A percentile compares a stretch with the other conserved stretches of the same genome.
phyloP scores from a whole-genome alignment of 352 stramenopile genomes.

The Globisporangium cylindrosporum region DNA sequence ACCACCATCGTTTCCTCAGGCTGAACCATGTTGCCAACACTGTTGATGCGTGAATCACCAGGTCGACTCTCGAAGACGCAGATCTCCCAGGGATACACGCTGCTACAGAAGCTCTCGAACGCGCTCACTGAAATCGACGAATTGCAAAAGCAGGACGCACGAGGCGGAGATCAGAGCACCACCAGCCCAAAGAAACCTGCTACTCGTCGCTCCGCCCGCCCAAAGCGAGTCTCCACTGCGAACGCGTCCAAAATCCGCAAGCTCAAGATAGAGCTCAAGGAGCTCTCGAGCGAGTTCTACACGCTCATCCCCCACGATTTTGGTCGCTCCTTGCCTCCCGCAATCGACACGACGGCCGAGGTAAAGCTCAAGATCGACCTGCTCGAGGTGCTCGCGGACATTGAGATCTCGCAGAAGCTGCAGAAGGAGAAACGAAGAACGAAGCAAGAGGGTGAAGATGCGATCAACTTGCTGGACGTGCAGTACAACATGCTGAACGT shows the following conservation, averaged over 20 bases:
- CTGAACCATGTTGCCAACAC: background rate
- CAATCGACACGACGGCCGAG: conserved; percentile 50
- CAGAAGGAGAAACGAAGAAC: conserved; percentile 22
- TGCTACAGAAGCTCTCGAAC: conserved; percentile 47
- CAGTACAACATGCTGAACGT: conserved; percentile 56
- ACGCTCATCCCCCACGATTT: conserved; percentile 71
- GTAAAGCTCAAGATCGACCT: conserved; percentile 61
- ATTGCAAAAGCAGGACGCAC: conserved; percentile 20
- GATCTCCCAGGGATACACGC: conserved; percentile 57
- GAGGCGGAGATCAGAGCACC: conserved; percentile 18
- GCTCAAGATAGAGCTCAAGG: conserved; percentile 39
- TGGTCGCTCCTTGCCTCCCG: conserved; percentile 42
- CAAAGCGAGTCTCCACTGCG: background rate
- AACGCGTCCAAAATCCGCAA: conserved; percentile 26
- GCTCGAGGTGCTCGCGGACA: conserved; percentile 53
- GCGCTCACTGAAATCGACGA: conserved; percentile 37
- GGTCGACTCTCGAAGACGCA: conserved; percentile 48
- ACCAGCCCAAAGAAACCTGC: conserved; percentile 25
- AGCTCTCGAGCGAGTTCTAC: conserved; percentile 67
- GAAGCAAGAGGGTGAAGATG: conserved; percentile 20
- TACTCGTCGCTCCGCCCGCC: conserved; percentile 17
- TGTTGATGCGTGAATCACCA: background rate
- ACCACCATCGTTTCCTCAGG: background rate
- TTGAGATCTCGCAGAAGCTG: conserved; percentile 63
- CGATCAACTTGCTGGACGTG: conserved; percentile 40